phyloP scores from a whole-genome alignment of 768 basidiomycete species.

The Suillus tomentosus region DNA sequence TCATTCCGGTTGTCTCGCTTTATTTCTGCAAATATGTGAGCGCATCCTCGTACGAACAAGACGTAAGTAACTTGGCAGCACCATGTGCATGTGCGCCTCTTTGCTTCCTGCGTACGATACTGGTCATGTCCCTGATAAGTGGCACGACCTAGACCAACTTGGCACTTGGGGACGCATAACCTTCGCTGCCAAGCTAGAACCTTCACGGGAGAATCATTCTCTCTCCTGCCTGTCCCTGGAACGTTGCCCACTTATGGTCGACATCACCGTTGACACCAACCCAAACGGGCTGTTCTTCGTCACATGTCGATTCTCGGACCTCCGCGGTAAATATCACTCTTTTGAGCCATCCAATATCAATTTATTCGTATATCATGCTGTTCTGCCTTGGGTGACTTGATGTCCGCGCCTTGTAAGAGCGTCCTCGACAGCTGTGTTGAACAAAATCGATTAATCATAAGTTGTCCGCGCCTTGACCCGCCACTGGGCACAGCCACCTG shows the following conservation, averaged over 20 bases:
- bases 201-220: background rate
- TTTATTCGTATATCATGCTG: too few species aligned
- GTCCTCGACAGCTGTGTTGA: background rate
- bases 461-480: background rate
- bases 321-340: too few species aligned
- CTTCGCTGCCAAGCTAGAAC: background rate
- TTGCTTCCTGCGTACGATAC: background rate
- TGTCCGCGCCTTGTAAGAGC: too few species aligned
- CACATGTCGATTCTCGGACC: background rate
- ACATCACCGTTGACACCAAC: background rate
- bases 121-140: background rate
- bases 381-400: too few species aligned
- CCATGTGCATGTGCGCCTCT: too few species aligned
- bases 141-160: too few species aligned
- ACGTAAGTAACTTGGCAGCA: background rate
- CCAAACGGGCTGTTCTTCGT: too few species aligned
- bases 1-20: too few species aligned
- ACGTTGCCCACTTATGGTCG: background rate
- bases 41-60: background rate
- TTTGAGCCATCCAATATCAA: background rate
- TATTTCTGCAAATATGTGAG: too few species aligned
- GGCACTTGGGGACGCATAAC: background rate
- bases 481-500: background rate
- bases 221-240: background rate
- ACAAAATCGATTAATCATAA: background rate